Evolutionary conservation across 768 basidiomycete genomes (phyloP).

Genomic region (Amanita phalloides): DNA sequence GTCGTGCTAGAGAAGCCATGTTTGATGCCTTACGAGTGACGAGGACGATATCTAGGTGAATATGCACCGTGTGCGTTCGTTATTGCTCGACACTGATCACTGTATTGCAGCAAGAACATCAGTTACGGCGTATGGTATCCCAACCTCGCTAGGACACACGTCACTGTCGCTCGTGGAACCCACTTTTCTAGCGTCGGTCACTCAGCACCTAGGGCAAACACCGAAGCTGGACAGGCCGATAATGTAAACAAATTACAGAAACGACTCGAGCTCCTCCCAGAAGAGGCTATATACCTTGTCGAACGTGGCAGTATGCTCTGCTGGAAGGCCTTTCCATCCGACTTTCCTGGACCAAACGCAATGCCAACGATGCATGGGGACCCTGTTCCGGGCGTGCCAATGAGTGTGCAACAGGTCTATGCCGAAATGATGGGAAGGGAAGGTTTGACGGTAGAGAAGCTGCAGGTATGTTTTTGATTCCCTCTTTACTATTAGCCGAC

Average conservation of each 20-base stretch:
- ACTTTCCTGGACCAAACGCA: slow-evolving; percentile 13
- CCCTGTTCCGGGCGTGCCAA: slow-evolving; percentile 49
- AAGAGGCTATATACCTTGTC: slow-evolving; percentile 89
- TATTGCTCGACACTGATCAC: background rate
- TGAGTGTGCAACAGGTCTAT: slow-evolving; percentile 89
- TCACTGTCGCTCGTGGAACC: slow-evolving; percentile 70
- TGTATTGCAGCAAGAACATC: slow-evolving; percentile 48
- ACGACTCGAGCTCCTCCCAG: slow-evolving; percentile 80
- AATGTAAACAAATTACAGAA: slow-evolving; percentile 35
- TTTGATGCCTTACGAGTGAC: slow-evolving; percentile 68
- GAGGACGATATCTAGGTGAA: slow-evolving; percentile 69
- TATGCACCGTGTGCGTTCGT: background rate
- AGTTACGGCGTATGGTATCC: slow-evolving; percentile 82
- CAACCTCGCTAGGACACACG: slow-evolving; percentile 47
- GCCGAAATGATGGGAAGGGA: slow-evolving; percentile 75
- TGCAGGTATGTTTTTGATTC: slow-evolving; percentile 47
- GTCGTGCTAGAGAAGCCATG: slow-evolving; percentile 77
- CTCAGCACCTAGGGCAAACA: slow-evolving; percentile 44
- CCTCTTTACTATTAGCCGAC: background rate
- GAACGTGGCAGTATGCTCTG: slow-evolving; percentile 86
- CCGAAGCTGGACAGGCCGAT: slow-evolving; percentile 12
- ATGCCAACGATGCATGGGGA: slow-evolving; percentile 19
- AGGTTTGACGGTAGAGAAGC: slow-evolving; percentile 71
- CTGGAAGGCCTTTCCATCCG: slow-evolving; percentile 35
- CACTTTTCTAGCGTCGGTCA: slow-evolving; percentile 78